phyloP scores from a whole-genome alignment of 805 yeast species.

The Lipomyces yamadae region DNA sequence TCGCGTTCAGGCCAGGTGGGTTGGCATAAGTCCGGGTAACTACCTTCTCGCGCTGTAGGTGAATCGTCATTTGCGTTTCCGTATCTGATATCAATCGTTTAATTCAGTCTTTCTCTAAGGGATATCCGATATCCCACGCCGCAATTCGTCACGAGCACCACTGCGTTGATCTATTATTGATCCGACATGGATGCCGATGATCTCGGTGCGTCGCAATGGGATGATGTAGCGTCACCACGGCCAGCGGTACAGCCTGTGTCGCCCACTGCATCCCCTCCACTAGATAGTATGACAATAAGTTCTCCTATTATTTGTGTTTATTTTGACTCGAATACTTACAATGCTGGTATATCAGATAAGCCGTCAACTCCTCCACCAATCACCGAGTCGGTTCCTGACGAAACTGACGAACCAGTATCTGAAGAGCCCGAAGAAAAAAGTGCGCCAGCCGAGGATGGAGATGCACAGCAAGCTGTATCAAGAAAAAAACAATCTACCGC shows the following conservation, averaged over 20 bases:
- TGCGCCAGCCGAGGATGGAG: conserved; percentile 14
- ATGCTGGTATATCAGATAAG: not conserved
- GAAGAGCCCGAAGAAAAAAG: conserved; percentile 14
- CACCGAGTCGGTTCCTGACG: not conserved
- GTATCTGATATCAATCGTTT: not conserved
- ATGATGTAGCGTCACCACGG: conserved; percentile 33
- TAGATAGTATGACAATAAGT: conserved; percentile 6
- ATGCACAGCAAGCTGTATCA: conserved; percentile 6
- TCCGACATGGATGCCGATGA: conserved; percentile 29
- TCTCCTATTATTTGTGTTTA: not conserved
- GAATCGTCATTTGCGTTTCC: not conserved
- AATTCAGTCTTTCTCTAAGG: not conserved
- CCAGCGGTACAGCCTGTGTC: conserved; percentile 5
- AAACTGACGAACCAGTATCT: not conserved
- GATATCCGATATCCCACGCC: not conserved
- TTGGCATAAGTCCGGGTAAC: not conserved
- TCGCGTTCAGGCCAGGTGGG: no score
- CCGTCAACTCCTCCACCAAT: conserved; percentile 8
- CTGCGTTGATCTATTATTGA: not conserved
- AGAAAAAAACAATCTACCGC: conserved; percentile 8
- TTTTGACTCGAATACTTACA: not conserved
- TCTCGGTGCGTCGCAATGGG: conserved; percentile 36
- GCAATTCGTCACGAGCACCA: not conserved
- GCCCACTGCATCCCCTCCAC: conserved; percentile 14
- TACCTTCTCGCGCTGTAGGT: not conserved